Evolutionary conservation across 2,329 filamentous ascomycete species (phyloP).

Genomic region (Sclerotinia minor): DNA sequence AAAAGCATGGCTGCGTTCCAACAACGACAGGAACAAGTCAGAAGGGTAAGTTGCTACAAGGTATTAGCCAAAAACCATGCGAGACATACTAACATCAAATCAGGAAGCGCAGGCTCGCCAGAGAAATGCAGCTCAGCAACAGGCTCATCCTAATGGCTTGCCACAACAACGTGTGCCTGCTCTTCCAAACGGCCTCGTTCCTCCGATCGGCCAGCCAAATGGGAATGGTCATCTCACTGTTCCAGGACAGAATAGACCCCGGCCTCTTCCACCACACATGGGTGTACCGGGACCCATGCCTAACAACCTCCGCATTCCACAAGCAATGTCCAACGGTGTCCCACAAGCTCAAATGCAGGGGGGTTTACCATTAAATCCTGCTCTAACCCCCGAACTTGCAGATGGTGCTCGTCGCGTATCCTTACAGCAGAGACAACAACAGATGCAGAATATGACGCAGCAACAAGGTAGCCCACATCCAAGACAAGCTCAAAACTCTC

Average conservation of each 20-base stretch:
- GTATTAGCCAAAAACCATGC: neutral
- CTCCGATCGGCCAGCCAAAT: constrained; percentile 31
- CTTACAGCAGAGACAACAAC: constrained; percentile 35
- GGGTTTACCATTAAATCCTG: constrained; percentile 57
- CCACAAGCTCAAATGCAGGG: constrained; percentile 69
- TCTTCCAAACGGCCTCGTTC: constrained; percentile 31
- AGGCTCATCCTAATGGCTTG: constrained; percentile 22
- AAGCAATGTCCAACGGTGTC: constrained; percentile 55
- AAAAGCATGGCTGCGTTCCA: constrained; percentile 57
- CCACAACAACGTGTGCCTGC: constrained; percentile 28
- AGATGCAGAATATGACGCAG: constrained; percentile 34
- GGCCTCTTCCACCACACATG: constrained; percentile 38
- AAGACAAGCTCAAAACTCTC: constrained; percentile 43
- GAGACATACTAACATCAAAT: constrained; percentile 36
- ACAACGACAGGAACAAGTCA: constrained; percentile 46
- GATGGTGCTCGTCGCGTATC: constrained; percentile 67
- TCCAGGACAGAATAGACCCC: constrained; percentile 38
- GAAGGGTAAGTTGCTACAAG: constrained; percentile 50
- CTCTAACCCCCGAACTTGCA: constrained; percentile 56
- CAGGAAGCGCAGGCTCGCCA: constrained; percentile 45
- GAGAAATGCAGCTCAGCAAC: constrained; percentile 32
- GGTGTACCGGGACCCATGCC: constrained; percentile 42
- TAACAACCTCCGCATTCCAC: constrained; percentile 42
- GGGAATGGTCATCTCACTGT: constrained; percentile 30
- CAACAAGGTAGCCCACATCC: constrained; percentile 35